phyloP scores from a whole-genome alignment of 768 basidiomycete genomes.

The Coprinopsis strossmayeri region DNA sequence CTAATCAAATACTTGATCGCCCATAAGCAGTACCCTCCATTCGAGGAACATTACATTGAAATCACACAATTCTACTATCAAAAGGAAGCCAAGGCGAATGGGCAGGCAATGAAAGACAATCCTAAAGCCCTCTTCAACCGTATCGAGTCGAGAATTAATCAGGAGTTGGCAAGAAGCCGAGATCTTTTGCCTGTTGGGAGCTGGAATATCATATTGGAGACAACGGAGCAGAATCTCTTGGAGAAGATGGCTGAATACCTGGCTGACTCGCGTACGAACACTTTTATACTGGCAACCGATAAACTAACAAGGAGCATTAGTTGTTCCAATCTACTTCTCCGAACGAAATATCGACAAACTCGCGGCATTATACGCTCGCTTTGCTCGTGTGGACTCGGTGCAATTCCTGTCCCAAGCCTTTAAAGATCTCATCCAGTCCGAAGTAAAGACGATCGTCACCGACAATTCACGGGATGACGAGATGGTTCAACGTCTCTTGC shows the following conservation, averaged over 20 bases:
- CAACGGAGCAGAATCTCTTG: constrained; percentile 50
- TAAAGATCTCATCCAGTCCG: constrained; percentile 39
- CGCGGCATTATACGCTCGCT: constrained; percentile 51
- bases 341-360: constrained; percentile 38
- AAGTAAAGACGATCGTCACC: constrained; percentile 59
- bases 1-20: constrained; percentile 54
- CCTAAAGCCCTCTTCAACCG: constrained; percentile 51
- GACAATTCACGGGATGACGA: constrained; percentile 58
- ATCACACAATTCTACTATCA: constrained; percentile 48
- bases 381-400: constrained; percentile 49
- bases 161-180: constrained; percentile 52
- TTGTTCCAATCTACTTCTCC: constrained; percentile 46
- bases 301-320: constrained; percentile 23
- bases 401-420: constrained; percentile 55
- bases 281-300: constrained; percentile 1
- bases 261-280: constrained; percentile 23
- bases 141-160: constrained; percentile 36
- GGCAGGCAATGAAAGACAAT: constrained; percentile 29
- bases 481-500: constrained; percentile 71
- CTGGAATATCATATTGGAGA: constrained; percentile 43
- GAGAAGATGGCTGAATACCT: constrained; percentile 32
- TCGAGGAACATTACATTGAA: constrained; percentile 51
- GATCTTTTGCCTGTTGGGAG: constrained; percentile 45
- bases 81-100: constrained; percentile 37
- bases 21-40: constrained; percentile 52